A percentile compares a stretch with the other conserved stretches of the same genome.
phyloP scores from a whole-genome alignment of 2,329 filamentous ascomycete species.

The Aspergillus sojae region DNA sequence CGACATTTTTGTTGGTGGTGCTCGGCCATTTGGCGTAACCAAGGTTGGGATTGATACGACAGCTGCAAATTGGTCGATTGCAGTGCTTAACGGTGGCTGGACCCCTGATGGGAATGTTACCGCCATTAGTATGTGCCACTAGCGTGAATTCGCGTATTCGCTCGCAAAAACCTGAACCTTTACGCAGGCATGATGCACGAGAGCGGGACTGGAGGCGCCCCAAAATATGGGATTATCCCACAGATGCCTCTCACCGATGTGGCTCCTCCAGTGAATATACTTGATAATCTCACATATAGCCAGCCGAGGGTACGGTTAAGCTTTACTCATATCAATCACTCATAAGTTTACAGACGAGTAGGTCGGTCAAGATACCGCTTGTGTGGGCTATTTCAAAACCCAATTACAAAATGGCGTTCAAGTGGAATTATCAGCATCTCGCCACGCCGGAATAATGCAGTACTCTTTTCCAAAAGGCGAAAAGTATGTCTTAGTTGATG shows the following conservation, averaged over 20 bases:
- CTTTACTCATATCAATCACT: not conserved
- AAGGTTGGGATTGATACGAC: constrained; percentile 47
- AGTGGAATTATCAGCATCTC: constrained; percentile 66
- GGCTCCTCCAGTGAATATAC: constrained; percentile 42
- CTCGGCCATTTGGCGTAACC: constrained; percentile 47
- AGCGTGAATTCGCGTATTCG: too few relatives aligned
- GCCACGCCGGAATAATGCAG: constrained; percentile 65
- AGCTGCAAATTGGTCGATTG: constrained; percentile 38
- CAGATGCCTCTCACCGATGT: constrained; percentile 43
- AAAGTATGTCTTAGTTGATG: constrained; percentile 65
- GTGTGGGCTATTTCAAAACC: constrained; percentile 66
- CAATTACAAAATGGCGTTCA: constrained; percentile 59
- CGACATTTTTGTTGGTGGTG: constrained; percentile 49
- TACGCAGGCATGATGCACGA: constrained; percentile 48
- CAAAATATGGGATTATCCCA: constrained; percentile 42
- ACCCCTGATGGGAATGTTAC: constrained; percentile 53
- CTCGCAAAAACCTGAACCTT: not conserved
- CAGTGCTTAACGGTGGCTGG: constrained; percentile 47
- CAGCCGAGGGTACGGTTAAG: constrained; percentile 58
- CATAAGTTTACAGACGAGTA: constrained; percentile 9
- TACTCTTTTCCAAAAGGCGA: constrained; percentile 61
- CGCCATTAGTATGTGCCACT: constrained; percentile 43
- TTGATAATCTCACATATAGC: constrained; percentile 47
- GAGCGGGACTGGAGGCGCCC: constrained; percentile 49
- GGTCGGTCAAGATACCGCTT: constrained; percentile 55